These are phyloP conservation scores for Plectosphaerella cucumerina DNA, from an alignment of 2,329 filamentous ascomycete genomes.

Conservation along the genomic window DNA sequence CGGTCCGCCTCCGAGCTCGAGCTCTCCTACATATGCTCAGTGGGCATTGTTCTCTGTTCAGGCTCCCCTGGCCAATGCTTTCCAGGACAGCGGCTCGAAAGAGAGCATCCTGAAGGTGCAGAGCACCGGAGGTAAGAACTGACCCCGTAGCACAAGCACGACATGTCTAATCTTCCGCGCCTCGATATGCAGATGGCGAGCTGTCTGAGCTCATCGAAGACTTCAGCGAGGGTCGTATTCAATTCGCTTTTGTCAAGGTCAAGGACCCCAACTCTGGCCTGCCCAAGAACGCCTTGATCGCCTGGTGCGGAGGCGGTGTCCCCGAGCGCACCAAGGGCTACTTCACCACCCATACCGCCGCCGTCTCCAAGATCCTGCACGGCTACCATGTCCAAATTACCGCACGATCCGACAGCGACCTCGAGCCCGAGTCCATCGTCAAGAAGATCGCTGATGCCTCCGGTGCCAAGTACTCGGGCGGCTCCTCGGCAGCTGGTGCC, in stretches of 20 bases:
- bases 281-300: constrained; percentile 89
- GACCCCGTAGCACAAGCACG: constrained; percentile 1
- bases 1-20: constrained; percentile 43
- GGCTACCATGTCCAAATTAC: constrained; percentile 98
- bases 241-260: constrained; percentile 95
- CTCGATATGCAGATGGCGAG: constrained; percentile 68
- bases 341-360: constrained; percentile 89
- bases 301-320: constrained; percentile 95
- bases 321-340: constrained; percentile 98
- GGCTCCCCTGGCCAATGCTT: constrained; percentile 86
- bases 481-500: constrained; percentile 60
- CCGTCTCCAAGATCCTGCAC: constrained; percentile 88
- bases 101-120: constrained; percentile 96
- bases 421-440: constrained; percentile 82
- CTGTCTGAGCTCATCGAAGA: constrained; percentile 87
- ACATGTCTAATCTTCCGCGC: constrained; percentile 10
- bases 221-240: constrained; percentile 92
- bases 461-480: constrained; percentile 85
- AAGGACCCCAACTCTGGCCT: constrained; percentile 88
- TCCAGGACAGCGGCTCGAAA: constrained; percentile 80
- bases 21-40: constrained; percentile 79
- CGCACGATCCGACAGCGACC: constrained; percentile 83
- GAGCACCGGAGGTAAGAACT: constrained; percentile 68
- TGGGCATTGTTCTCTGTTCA: constrained; percentile 95
- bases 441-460: constrained; percentile 94